These are phyloP conservation scores for Endothia cerciana DNA, from an alignment of 2,329 filamentous ascomycete genomes.

Conservation along the genomic window DNA sequence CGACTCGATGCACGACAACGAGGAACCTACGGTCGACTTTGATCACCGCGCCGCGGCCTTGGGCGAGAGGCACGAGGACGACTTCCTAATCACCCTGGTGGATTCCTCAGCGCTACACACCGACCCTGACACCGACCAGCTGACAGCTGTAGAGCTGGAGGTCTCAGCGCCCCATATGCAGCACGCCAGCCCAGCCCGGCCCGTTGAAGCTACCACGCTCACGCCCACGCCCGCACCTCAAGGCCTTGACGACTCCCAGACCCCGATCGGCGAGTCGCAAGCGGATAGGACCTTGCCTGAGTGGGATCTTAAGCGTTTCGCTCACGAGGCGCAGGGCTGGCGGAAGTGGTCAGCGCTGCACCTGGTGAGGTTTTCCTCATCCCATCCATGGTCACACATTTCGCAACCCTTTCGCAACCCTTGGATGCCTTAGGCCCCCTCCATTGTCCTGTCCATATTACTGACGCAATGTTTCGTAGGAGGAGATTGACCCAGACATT, in stretches of 20 bases:
- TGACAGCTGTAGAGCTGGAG: no score
- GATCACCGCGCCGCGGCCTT: neutral
- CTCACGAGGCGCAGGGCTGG: neutral
- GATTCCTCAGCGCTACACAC: neutral
- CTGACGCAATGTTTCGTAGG: neutral
- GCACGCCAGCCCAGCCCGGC: neutral
- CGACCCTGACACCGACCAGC: neutral
- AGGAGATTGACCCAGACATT: neutral
- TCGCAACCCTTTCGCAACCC: neutral
- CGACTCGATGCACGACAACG: neutral
- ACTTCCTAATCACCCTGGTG: neutral
- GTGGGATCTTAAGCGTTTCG: neutral
- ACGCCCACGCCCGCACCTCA: neutral
- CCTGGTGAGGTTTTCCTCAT: neutral
- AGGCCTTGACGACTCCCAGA: neutral
- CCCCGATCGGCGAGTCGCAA: neutral
- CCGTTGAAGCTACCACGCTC: neutral
- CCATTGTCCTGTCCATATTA: neutral
- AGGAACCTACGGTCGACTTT: neutral
- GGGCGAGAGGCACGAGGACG: neutral
- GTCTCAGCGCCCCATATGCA: neutral
- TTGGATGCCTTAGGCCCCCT: neutral
- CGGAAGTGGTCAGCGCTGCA: slow-evolving; percentile 2
- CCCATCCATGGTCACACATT: neutral
- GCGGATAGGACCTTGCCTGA: neutral